Base-by-base conservation (phyloP, 1,284 basidiomycete species). In the Malassezia equina region DNA sequence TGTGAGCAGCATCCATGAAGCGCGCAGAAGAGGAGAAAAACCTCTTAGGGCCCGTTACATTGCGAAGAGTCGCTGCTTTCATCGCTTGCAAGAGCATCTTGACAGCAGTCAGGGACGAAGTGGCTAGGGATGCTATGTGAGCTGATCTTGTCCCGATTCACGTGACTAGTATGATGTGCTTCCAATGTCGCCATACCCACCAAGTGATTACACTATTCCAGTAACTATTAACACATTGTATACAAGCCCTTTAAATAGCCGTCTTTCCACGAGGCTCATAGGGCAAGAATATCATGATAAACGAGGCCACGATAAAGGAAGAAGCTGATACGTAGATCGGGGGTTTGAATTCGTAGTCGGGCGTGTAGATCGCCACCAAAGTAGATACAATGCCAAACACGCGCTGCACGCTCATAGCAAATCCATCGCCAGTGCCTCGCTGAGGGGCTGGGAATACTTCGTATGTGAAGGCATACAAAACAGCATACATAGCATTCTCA, bases 251-350 rank as follows among this genome's bases (percentile, higher is more conserved):
- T 42, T 15, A 55, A 15, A 55, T n/a, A 2, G 53, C 48, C 17
- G 32, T 41, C 4, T 33, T 34, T 23, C 76, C 76, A 47, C 76
- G 59, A 41, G 82, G 81, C 78, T 83, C 81, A 59, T 82, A 82
- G 0, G 86, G 85, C n/a, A 87, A 70, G 24, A 85, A 63, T 46
- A 86, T 65, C 29, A 83, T 81, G 31, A 86, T 67, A n/a, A 80
- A 53, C 0, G 84, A 83, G 0, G 83, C 78, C 2, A 79, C 75
- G 27, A 87, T 71, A 67, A 86, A 83, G 53, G 86, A 74, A 13
- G 79, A 81, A 8, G 82, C 85, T 2, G 83, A 79, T 32, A 86
- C 80, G 67, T 82, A 87, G 29, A 87, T 84, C 9, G 86, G 86
- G 2, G 81, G 80, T 1, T 57, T 82, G 27, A 47, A 43, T 4